Percentiles rank a stretch among this genome's conserved stretches.
Evolutionary conservation across 2,329 filamentous ascomycete species (phyloP).

Genomic region (Penicillium oxalicum): DNA sequence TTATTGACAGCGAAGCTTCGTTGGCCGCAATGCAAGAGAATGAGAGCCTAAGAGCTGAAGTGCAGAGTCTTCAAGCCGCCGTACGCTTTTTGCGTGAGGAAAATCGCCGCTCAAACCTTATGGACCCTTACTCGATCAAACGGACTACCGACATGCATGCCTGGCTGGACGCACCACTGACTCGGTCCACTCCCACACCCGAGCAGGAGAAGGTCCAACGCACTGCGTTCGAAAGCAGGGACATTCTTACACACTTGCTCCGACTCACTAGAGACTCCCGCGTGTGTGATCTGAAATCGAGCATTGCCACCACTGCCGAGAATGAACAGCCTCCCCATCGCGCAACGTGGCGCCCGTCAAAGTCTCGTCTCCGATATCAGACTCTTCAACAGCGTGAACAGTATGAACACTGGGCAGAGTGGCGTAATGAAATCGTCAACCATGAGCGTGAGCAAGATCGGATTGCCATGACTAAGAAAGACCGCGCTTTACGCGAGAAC

Average conservation of each 20-base stretch:
- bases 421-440: conserved; percentile 38
- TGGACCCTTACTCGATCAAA: conserved; percentile 40
- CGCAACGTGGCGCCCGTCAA: conserved; percentile 37
- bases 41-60: conserved; percentile 39
- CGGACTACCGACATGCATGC: conserved; percentile 36
- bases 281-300: conserved; percentile 36
- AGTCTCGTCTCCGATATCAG: conserved; percentile 40
- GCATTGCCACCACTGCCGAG: conserved; percentile 13
- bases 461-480: conserved; percentile 29
- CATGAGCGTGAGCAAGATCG: conserved; percentile 35
- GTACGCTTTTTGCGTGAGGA: conserved; percentile 43
- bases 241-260: conserved; percentile 39
- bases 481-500: conserved; percentile 25
- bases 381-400: conserved; percentile 42
- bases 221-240: conserved; percentile 37
- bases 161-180: conserved; percentile 41
- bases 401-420: conserved; percentile 43
- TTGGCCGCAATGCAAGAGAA: conserved; percentile 40
- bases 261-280: conserved; percentile 39
- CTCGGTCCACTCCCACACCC: conserved; percentile 17
- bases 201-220: conserved; percentile 31
- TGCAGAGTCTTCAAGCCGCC: conserved; percentile 41
- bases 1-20: conserved; percentile 35
- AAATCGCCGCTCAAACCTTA: conserved; percentile 36
- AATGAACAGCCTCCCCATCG: conserved; percentile 22